phyloP scores from a whole-genome alignment of 371 early-diverging fungal species.

The Lichtheimia hyalospora region DNA sequence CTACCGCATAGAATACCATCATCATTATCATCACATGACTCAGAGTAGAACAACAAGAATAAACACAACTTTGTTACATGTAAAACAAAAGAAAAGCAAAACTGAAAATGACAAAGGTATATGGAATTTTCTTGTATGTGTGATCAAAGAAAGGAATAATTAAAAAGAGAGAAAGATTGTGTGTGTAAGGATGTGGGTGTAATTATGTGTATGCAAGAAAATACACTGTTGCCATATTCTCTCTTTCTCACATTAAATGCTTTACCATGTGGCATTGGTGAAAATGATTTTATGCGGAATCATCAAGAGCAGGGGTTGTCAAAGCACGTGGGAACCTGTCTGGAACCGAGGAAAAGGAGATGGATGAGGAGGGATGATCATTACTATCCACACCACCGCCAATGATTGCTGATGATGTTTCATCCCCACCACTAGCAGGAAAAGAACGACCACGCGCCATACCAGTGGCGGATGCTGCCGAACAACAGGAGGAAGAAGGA shows the following conservation, averaged over 20 bases:
- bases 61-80: not conserved
- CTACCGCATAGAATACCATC: not conserved
- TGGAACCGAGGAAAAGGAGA: not conserved
- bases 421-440: too few species aligned
- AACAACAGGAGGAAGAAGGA: conserved; percentile 3
- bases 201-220: too few species aligned
- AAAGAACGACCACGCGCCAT: not conserved
- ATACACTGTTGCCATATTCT: too few species aligned
- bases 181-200: too few species aligned
- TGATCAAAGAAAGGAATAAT: not conserved
- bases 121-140: not conserved
- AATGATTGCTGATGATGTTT: too few species aligned
- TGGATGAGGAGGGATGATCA: not conserved
- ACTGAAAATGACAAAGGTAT: not conserved
- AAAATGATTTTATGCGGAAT: not conserved
- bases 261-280: too few species aligned
- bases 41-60: conserved; percentile 3
- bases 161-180: too few species aligned
- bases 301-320: conserved; percentile 8
- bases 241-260: too few species aligned
- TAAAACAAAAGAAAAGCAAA: not conserved
- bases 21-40: not conserved
- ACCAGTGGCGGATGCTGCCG: conserved; percentile 1
- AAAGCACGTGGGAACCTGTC: conserved; percentile 8
- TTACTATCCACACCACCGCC: too few species aligned